phyloP scores from a whole-genome alignment of 495 filamentous ascomycete genomes.

The Aspergillus coremiiformis region DNA sequence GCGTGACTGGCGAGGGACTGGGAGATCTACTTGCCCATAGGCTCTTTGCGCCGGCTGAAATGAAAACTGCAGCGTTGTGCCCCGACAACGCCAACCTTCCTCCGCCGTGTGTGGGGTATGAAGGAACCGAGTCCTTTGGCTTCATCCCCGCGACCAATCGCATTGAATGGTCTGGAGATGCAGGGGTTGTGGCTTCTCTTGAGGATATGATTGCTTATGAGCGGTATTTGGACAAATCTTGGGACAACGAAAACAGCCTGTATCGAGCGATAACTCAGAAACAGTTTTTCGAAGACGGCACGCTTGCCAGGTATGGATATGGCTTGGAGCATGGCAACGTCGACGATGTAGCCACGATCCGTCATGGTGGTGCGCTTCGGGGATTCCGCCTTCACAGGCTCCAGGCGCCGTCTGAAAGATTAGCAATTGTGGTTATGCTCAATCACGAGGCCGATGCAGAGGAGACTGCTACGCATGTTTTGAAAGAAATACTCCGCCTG shows the following conservation, averaged over 20 bases:
- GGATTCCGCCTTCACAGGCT: conserved; percentile 26
- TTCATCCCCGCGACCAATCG: conserved; percentile 19
- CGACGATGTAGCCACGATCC: conserved; percentile 6
- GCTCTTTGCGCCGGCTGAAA: conserved; percentile 23
- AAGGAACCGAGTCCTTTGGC: conserved; percentile 20
- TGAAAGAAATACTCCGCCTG: conserved; percentile 11
- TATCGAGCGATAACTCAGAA: conserved; percentile 15
- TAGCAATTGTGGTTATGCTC: conserved; percentile 26
- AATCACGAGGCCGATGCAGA: conserved; percentile 23
- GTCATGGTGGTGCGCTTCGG: conserved; percentile 28
- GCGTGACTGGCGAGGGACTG: conserved; percentile 18
- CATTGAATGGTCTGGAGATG: conserved; percentile 33
- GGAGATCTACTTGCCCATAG: conserved; percentile 20
- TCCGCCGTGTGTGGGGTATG: conserved; percentile 27
- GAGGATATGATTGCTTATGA: conserved; percentile 32
- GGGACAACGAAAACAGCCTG: conserved; percentile 18
- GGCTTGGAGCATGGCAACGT: conserved; percentile 15
- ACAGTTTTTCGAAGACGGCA: conserved; percentile 19
- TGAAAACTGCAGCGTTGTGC: conserved; percentile 25
- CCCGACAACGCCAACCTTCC: conserved; percentile 23
- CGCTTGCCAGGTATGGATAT: conserved; percentile 18
- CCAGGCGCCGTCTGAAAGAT: conserved; percentile 18
- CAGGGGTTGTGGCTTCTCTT: conserved; percentile 28
- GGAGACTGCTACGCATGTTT: conserved; percentile 9
- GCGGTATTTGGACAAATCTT: conserved; percentile 19